These are phyloP conservation scores for Pyricularia grisea DNA, from an alignment of 2,329 filamentous ascomycete genomes.

Conservation along the genomic window DNA sequence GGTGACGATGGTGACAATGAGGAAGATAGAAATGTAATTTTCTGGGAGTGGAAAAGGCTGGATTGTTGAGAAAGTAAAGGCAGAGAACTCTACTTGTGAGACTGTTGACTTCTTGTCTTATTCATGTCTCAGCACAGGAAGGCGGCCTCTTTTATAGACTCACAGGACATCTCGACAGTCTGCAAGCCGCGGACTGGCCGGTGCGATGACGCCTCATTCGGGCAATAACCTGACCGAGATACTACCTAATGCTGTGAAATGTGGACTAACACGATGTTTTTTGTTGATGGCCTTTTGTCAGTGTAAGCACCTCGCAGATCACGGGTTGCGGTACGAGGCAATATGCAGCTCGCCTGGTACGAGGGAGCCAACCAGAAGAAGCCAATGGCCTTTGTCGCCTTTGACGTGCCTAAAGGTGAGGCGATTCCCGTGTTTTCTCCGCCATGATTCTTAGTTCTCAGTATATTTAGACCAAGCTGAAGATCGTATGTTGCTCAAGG, in stretches of 20 bases:
- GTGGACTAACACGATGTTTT: background rate
- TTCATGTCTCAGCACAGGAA: background rate
- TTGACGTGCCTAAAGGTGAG: background rate
- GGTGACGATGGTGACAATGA: too few relatives aligned
- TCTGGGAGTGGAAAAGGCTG: too few relatives aligned
- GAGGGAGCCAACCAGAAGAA: background rate
- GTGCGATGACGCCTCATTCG: background rate
- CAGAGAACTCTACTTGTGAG: background rate
- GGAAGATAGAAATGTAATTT: background rate
- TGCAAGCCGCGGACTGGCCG: background rate
- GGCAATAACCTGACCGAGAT: background rate
- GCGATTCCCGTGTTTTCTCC: background rate
- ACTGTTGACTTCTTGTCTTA: background rate
- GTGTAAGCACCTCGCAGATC: slow-evolving; percentile 1
- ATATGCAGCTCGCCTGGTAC: background rate
- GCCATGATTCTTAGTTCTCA: background rate
- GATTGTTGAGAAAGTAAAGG: background rate
- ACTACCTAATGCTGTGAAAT: background rate
- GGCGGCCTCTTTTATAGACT: background rate
- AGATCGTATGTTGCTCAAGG: background rate
- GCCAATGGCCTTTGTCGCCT: background rate
- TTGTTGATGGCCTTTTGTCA: background rate
- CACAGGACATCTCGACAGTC: background rate
- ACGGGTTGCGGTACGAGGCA: background rate
- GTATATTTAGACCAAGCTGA: background rate